Percentiles rank a stretch among this genome's conserved stretches.
Conservation (phyloP, 805 yeast genomes). For the Metschnikowia shivogae region DNA sequence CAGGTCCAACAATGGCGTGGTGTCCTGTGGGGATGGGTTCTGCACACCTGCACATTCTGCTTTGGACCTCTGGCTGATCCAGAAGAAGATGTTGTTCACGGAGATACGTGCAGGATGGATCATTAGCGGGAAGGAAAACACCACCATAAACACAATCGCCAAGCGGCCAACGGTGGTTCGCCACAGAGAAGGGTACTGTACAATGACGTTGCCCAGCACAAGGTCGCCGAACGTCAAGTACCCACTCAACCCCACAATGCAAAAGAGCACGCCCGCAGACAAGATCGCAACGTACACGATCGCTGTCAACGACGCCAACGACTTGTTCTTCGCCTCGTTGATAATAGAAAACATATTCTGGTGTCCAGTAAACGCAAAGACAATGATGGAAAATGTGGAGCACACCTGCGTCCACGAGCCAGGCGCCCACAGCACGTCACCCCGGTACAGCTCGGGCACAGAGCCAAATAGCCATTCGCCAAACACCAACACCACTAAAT, state of each 20-base stretch:
- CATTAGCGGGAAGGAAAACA: conserved; percentile 84
- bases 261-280: conserved; percentile 58
- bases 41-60: background rate
- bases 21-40: background rate
- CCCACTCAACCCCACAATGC: conserved; percentile 75
- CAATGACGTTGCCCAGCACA: conserved; percentile 70
- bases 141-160: conserved; percentile 75
- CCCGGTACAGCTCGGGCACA: conserved; percentile 31
- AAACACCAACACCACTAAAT: conserved; percentile 68
- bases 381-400: conserved; percentile 78
- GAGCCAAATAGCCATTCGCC: conserved; percentile 63
- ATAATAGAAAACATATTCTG: conserved; percentile 90
- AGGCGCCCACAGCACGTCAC: conserved; percentile 31
- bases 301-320: conserved; percentile 42
- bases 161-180: conserved; percentile 76
- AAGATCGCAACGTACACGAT: conserved; percentile 54
- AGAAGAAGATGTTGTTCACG: conserved; percentile 64
- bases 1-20: background rate
- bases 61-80: conserved; percentile 22
- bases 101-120: conserved; percentile 88
- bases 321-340: conserved; percentile 66
- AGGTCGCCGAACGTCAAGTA: conserved; percentile 72
- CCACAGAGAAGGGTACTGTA: conserved; percentile 57
- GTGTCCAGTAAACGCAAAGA: conserved; percentile 93
- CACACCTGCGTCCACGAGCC: conserved; percentile 50